phyloP scores from a whole-genome alignment of 2,329 filamentous ascomycete genomes.

The Cladosporium sp. region DNA sequence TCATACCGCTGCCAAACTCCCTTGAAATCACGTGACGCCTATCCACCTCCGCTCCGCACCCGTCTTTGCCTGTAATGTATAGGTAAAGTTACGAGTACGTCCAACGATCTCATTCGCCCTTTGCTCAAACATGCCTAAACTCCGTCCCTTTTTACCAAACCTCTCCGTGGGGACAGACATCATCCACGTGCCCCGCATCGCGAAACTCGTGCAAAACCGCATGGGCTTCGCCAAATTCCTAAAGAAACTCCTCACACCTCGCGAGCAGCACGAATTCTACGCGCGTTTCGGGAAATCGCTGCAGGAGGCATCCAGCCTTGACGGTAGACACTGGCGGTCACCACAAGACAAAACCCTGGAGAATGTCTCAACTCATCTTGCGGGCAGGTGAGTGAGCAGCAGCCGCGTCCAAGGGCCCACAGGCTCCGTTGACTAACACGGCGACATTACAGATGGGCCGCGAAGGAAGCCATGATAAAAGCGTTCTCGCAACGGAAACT shows the following conservation, averaged over 20 bases:
- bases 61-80: not conserved
- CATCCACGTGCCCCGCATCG: constrained; percentile 62
- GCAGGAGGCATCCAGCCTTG: not conserved
- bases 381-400: not conserved
- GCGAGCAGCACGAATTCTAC: constrained; percentile 21
- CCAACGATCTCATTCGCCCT: too few species aligned
- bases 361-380: constrained; percentile 1
- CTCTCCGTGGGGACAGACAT: constrained; percentile 73
- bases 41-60: not conserved
- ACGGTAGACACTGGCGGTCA: constrained; percentile 1
- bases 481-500: constrained; percentile 28
- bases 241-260: constrained; percentile 20
- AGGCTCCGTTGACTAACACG: not conserved
- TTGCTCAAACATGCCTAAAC: constrained; percentile 31
- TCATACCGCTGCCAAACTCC: too few species aligned
- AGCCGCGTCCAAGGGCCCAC: too few species aligned
- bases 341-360: not conserved
- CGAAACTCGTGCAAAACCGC: constrained; percentile 43
- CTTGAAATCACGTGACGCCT: not conserved
- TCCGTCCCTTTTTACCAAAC: constrained; percentile 50
- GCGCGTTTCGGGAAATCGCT: constrained; percentile 6
- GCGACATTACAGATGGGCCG: constrained; percentile 37
- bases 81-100: too few species aligned
- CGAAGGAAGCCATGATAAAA: constrained; percentile 47
- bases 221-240: constrained; percentile 16